Evolutionary conservation across 1,139 yeast species (phyloP), one percentile per base, ranked within the genome.

Genomic region (Geotrichum siamense): DNA sequence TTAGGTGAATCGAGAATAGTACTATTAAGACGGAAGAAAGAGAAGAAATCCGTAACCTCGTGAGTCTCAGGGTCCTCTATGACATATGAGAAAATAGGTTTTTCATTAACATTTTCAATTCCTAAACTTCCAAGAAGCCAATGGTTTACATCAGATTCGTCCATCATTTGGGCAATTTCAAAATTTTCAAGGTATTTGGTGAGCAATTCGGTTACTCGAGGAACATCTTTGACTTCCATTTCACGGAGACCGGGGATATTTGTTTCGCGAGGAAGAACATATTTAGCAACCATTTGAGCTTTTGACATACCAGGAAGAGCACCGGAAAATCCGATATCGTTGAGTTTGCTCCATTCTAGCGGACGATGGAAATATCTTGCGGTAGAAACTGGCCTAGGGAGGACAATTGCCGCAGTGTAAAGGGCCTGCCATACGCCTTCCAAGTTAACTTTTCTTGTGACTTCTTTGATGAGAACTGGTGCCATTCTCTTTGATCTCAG

Each of bases 341-440:
- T 72, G 27, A 91, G 72, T 59, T 86, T 91, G 17, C 77, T 69
- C 98, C 98, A 91, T 61, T 91, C 83, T 52, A 91, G 69, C 2
- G 97, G 94, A 55, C 98, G 82, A 65, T 91, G 99, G 41, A 85
- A 83, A 64, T 93, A 93, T 52, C 97, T 76, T 60, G 94, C 81
- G 1, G 86, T 79, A n/a, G 94, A 70, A 6, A 91, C 75, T 0
- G 99, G 99, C 19, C 91, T 80, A 16, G 99, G 99, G 49, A 91
- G 71, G 4, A 86, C 79, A 5, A 80, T 76, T 5, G 98, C 98
- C 0, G 93, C 96, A 10, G 99, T 89, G 63, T 86, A 87, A 49
- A 93, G 72, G 0, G 98, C 98, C 62, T 91, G 97, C 96, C 97
- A 91, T 49, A 89, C 82, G 47, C 84, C 76, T 39, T 73, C 72